phyloP scores from a whole-genome alignment of 176 grass and related monocot genomes.

The Triticum urartu region DNA sequence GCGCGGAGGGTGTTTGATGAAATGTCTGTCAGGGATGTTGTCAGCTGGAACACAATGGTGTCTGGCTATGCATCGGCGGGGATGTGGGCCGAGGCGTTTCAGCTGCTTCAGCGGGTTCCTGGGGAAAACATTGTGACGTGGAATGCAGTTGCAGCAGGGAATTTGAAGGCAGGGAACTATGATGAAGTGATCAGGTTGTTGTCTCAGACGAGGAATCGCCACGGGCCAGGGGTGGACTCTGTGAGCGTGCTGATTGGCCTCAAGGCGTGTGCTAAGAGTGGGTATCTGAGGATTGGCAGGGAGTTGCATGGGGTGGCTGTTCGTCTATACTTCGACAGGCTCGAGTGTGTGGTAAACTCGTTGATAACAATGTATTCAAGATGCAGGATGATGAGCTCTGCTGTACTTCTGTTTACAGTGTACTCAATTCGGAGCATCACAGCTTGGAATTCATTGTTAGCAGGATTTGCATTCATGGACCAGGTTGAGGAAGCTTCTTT shows the following conservation, averaged over 20 bases:
- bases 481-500: constrained; percentile 46
- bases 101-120: constrained; percentile 29
- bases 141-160: constrained; percentile 20
- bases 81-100: constrained; percentile 27
- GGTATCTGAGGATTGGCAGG: constrained; percentile 42
- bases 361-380: constrained; percentile 55
- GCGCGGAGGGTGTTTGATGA: constrained; percentile 53
- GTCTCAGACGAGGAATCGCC: constrained; percentile 11
- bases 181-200: constrained; percentile 33
- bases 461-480: constrained; percentile 51
- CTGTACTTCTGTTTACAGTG: constrained; percentile 40
- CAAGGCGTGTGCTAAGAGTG: constrained; percentile 45
- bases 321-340: constrained; percentile 27
- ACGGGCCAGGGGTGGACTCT: constrained; percentile 33
- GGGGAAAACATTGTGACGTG: constrained; percentile 35
- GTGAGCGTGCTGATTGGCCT: constrained; percentile 56
- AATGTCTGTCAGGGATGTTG: constrained; percentile 52
- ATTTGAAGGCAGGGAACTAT: constrained; percentile 40
- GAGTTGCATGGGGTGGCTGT: constrained; percentile 56
- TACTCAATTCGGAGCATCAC: constrained; percentile 22
- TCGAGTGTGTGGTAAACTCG: constrained; percentile 43
- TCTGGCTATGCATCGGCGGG: constrained; percentile 1
- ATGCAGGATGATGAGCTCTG: constrained; percentile 26
- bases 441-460: constrained; percentile 65
- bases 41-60: constrained; percentile 65